Percentiles rank a stretch among this genome's conserved stretches.
phyloP scores from a whole-genome alignment of 257 asterid species.

The Anisodus tanguticus region DNA sequence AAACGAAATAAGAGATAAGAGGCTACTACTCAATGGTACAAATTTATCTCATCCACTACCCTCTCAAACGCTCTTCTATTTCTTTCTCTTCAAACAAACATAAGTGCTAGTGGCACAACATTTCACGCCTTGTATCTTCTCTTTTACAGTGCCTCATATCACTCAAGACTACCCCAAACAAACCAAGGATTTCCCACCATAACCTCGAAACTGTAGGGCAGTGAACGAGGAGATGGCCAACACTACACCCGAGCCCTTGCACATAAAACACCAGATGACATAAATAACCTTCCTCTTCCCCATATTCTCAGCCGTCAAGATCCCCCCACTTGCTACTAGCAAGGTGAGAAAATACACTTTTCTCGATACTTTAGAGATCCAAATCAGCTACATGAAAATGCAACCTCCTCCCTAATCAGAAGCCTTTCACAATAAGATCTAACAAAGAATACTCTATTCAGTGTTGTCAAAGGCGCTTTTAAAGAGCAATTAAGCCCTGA shows the following conservation, averaged over 20 bases:
- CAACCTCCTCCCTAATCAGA: background rate
- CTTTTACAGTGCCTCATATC: background rate
- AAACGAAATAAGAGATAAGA: background rate
- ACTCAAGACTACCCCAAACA: background rate
- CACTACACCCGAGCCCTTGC: too few relatives aligned
- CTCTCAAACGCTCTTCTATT: background rate
- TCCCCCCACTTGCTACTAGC: background rate
- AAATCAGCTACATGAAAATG: background rate
- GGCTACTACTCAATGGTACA: background rate
- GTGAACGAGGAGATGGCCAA: background rate
- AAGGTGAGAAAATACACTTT: background rate
- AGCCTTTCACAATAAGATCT: background rate
- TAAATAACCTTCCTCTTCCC: too few relatives aligned
- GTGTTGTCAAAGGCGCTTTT: too few relatives aligned
- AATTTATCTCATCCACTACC: background rate
- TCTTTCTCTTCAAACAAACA: background rate
- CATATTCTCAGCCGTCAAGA: background rate
- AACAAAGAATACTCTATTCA: background rate
- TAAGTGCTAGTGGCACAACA: background rate
- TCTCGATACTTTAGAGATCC: background rate
- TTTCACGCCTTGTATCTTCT: background rate
- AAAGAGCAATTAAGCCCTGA: too few relatives aligned
- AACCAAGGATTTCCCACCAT: background rate
- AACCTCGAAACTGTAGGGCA: background rate
- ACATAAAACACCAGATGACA: too few relatives aligned